Percentiles rank a stretch among this genome's conserved stretches.
These are phyloP conservation scores for Erodium texanum DNA, from an alignment of 441 rosid species.

Conservation along the genomic window DNA sequence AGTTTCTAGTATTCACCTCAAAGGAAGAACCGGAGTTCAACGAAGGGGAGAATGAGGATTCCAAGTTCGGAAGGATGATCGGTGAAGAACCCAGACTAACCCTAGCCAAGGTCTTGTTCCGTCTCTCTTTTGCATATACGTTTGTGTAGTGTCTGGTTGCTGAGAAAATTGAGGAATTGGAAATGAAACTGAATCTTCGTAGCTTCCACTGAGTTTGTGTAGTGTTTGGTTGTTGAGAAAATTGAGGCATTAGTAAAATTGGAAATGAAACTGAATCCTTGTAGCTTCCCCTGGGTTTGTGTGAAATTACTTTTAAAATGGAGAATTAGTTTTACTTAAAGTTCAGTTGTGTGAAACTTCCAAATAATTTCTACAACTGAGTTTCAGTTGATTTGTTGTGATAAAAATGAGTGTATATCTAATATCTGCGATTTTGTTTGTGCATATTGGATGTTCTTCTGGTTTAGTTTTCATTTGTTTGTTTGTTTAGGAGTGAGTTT, in stretches of 20 bases:
- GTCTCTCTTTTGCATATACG: conserved; percentile 10
- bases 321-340: not conserved
- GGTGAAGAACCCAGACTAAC: conserved; percentile 93
- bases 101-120: conserved; percentile 51
- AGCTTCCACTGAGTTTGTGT: no score
- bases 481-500: no score
- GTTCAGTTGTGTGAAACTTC: no score
- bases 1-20: conserved; percentile 37
- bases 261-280: no score
- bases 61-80: conserved; percentile 67
- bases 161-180: not conserved
- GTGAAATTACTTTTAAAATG: not conserved
- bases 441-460: no score
- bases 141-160: not conserved
- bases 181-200: no score
- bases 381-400: no score
- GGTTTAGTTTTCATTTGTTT: no score
- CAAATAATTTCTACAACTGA: no score
- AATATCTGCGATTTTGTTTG: no score
- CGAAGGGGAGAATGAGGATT: conserved; percentile 85
- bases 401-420: no score
- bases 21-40: conserved; percentile 52
- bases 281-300: not conserved
- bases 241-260: not conserved
- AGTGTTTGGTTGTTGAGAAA: not conserved